These are phyloP conservation scores for Trypanosoma congolense DNA, from an alignment of 208 protist species.

Conservation along the genomic window DNA sequence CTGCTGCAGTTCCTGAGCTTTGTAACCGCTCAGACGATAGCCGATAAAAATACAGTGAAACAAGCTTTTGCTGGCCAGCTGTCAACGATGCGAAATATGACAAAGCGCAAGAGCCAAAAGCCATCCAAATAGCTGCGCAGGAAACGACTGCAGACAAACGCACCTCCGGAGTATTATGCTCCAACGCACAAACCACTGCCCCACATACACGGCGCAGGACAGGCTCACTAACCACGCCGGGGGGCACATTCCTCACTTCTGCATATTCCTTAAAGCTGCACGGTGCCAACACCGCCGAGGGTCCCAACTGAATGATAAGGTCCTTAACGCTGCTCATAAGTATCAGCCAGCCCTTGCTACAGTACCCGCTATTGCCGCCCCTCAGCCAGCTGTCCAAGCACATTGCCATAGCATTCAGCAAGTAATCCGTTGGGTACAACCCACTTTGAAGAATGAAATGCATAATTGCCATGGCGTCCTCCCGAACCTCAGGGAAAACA, in stretches of 20 bases:
- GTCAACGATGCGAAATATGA: slow-evolving; percentile 45
- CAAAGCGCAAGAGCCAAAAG: slow-evolving; percentile 28
- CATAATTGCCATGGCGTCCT: slow-evolving; percentile 37
- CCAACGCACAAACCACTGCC: slow-evolving; percentile 25
- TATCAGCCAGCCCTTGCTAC: slow-evolving; percentile 47
- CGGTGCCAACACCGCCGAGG: slow-evolving; percentile 2
- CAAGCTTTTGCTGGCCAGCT: slow-evolving; percentile 41
- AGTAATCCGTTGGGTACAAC: slow-evolving; percentile 29
- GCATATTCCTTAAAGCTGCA: not conserved
- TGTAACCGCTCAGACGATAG: not conserved
- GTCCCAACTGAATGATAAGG: slow-evolving; percentile 28
- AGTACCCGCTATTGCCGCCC: slow-evolving; percentile 16
- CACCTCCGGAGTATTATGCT: slow-evolving; percentile 43
- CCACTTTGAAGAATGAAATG: slow-evolving; percentile 16
- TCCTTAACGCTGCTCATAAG: slow-evolving; percentile 46
- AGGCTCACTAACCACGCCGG: slow-evolving; percentile 22
- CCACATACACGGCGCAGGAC: slow-evolving; percentile 33
- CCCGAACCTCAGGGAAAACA: slow-evolving; percentile 66
- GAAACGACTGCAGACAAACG: slow-evolving; percentile 25
- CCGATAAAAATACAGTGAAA: slow-evolving; percentile 48
- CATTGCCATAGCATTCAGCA: slow-evolving; percentile 36
- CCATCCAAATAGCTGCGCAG: slow-evolving; percentile 30
- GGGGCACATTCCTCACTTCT: not conserved
- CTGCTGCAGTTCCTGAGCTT: not conserved
- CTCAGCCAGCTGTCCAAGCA: slow-evolving; percentile 49